Evolutionary conservation across 495 filamentous ascomycete species (phyloP).

Genomic region (Daldinia caldariorum): DNA sequence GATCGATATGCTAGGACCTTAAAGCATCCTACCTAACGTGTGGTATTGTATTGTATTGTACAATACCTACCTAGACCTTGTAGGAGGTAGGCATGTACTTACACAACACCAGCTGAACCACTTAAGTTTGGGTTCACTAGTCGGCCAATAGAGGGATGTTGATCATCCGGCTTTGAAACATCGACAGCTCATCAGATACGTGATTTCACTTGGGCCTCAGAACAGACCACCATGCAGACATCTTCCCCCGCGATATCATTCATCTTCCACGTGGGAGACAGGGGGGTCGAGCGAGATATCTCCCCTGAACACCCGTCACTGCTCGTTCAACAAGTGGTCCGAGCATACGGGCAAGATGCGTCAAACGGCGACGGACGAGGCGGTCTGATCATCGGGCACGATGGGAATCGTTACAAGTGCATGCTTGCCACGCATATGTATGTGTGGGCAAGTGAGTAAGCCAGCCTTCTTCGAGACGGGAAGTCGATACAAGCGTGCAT

Average conservation of each 20-base stretch:
- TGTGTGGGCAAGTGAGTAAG: conserved; percentile 11
- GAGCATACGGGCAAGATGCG: conserved; percentile 24
- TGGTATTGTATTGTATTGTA: too few relatives aligned
- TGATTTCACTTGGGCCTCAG: conserved; percentile 30
- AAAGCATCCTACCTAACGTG: too few relatives aligned
- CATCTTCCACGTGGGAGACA: conserved; percentile 41
- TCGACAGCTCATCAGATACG: conserved; percentile 32
- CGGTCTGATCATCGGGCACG: conserved; percentile 38
- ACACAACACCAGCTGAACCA: conserved; percentile 24
- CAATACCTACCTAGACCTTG: too few relatives aligned
- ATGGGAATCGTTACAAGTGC: conserved; percentile 19
- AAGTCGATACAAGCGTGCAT: conserved; percentile 25
- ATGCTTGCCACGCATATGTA: neutral
- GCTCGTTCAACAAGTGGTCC: conserved; percentile 31
- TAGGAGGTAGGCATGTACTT: conserved; percentile 3
- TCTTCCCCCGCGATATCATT: conserved; percentile 45
- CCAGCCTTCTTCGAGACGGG: conserved; percentile 15
- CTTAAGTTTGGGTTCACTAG: conserved; percentile 7
- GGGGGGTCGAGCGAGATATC: conserved; percentile 33
- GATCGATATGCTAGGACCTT: conserved; percentile 2
- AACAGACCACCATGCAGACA: conserved; percentile 44
- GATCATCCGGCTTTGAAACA: conserved; percentile 37
- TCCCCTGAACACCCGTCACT: conserved; percentile 38
- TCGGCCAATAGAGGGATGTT: conserved; percentile 34
- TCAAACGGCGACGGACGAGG: conserved; percentile 35